Evolutionary conservation across 768 basidiomycete species (phyloP).

Genomic region (Boletus barrowsii): DNA sequence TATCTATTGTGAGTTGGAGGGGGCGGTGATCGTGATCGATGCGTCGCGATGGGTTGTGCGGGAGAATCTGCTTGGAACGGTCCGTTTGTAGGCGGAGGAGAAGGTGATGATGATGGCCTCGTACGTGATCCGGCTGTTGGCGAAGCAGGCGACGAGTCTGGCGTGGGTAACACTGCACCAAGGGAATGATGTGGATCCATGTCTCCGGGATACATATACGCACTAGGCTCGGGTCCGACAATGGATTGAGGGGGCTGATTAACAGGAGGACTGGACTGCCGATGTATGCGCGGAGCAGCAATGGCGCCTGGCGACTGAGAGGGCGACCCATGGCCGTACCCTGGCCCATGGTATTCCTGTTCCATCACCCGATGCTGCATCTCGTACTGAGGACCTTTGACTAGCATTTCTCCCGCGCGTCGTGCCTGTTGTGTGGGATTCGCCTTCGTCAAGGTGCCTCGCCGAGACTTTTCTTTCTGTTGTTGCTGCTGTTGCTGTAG

Average conservation of each 20-base stretch:
- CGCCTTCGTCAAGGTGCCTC: conserved; percentile 67
- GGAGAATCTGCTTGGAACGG: conserved; percentile 15
- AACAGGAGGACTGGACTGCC: conserved; percentile 26
- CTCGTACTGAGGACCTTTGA: conserved; percentile 89
- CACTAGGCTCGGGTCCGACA: conserved; percentile 28
- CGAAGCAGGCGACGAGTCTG: conserved; percentile 20
- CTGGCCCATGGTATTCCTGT: conserved; percentile 65
- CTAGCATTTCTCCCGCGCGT: conserved; percentile 80
- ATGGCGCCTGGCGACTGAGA: conserved; percentile 24
- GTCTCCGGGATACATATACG: conserved; percentile 25
- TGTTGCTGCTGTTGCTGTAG: conserved; percentile 35
- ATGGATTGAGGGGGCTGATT: conserved; percentile 30
- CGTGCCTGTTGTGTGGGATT: conserved; percentile 46
- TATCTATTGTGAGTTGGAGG: conserved; percentile 37
- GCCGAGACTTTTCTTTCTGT: conserved; percentile 39
- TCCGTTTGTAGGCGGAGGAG: conserved; percentile 32
- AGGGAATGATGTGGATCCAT: conserved; percentile 49
- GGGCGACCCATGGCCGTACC: conserved; percentile 24
- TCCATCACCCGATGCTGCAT: conserved; percentile 93
- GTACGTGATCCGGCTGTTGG: conserved; percentile 23
- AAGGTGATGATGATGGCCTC: conserved; percentile 31
- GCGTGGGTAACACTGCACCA: conserved; percentile 50
- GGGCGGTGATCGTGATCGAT: conserved; percentile 57
- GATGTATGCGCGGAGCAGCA: conserved; percentile 21
- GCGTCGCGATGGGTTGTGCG: conserved; percentile 31